These are phyloP conservation scores for Multifurca ochricompacta DNA, from an alignment of 768 basidiomycete genomes.

Conservation along the genomic window DNA sequence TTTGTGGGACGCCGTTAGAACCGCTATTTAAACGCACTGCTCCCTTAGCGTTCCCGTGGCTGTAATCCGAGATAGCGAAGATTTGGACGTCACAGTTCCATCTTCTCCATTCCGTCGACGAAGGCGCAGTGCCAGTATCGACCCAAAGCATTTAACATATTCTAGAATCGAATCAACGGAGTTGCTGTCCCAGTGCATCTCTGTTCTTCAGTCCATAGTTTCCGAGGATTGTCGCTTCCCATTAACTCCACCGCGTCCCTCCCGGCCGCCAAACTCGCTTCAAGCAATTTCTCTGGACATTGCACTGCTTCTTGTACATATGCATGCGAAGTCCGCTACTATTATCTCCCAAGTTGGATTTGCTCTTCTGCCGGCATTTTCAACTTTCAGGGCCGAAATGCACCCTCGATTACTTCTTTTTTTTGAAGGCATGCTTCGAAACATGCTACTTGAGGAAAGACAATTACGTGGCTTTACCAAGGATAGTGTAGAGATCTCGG, in stretches of 20 bases:
- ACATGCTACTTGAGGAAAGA: conserved; percentile 42
- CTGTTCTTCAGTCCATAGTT: conserved; percentile 54
- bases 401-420: conserved; percentile 54
- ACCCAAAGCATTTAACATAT: conserved; percentile 46
- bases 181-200: conserved; percentile 52
- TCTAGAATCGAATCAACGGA: conserved; percentile 36
- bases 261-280: conserved; percentile 66
- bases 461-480: conserved; percentile 23
- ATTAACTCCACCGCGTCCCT: conserved; percentile 48
- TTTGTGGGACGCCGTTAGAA: background rate
- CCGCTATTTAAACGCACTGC: background rate
- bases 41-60: background rate
- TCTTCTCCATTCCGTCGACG: conserved; percentile 40
- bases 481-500: background rate
- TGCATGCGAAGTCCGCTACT: conserved; percentile 43
- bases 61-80: background rate
- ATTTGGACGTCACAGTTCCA: background rate
- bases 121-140: conserved; percentile 31
- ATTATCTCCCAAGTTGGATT: conserved; percentile 54
- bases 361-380: conserved; percentile 67
- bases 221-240: conserved; percentile 67
- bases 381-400: conserved; percentile 58
- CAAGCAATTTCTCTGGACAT: conserved; percentile 67
- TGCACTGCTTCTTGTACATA: conserved; percentile 54
- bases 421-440: conserved; percentile 56